Base-by-base conservation (phyloP, 2,329 filamentous ascomycete genomes). In the Arthrobotrys sphaeroides region DNA sequence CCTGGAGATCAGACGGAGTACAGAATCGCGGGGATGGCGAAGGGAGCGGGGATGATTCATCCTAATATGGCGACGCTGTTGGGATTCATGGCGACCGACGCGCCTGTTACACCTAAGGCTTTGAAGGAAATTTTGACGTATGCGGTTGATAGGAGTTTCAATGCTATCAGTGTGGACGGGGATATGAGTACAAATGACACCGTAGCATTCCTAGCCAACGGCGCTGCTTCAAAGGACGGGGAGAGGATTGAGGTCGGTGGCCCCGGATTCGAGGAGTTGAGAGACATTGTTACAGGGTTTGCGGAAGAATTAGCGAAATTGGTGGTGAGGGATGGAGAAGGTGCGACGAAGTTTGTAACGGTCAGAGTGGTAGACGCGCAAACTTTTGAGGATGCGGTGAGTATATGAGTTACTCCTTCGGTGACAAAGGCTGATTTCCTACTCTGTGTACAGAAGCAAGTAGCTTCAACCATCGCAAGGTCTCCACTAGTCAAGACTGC, bases 181-280 rank as follows among this genome's bases (percentile, higher is more conserved):
- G 95, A 98, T 83, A 98, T 94, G 6, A 96, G 92, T 77, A 99
- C 95, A 73, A 99, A 99, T 84, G 95, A 99, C 84, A 98, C 94
- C 0, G 88, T 98, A 26, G 93, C 93, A 3, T 85, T 99, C 66
- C 88, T 99, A n/a, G 94, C 95, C 77, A 99, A 99, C 82, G 95
- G 95, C 77, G 93, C 93, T 16, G 94, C 93, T 0, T 92, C 92
- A 64, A 92, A 92, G 16, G 83, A 86, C 12, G 85, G 88, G 65
- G 86, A 94, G 61, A 82, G 84, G 0, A 85, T 86, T 0, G 84
- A 86, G 47, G 81, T 84, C 12, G 84, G 80, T 79, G 88, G 82
- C 60, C 81, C 82, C 9, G 92, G 93, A 81, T 94, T 91, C 81
- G 81, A 83, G n/a, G 90, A 88, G 38, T 90, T 98, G 84, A 86